Conservation (phyloP, 306 rosid genomes). For the Sesbania bispinosa region DNA sequence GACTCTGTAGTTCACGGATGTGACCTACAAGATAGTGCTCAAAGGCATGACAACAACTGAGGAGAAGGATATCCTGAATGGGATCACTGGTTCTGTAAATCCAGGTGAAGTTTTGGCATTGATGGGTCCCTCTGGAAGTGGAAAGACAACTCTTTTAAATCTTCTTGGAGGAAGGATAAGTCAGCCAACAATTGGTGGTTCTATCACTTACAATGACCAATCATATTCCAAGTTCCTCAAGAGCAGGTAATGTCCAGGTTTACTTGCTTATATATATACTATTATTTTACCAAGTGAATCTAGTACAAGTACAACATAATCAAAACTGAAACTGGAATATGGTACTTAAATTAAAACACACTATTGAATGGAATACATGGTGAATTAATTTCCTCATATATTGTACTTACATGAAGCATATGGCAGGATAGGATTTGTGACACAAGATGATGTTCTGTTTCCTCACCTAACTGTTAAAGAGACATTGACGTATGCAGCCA, state of each 20-base stretch:
- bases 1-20: conserved; percentile 75
- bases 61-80: conserved; percentile 80
- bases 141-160: conserved; percentile 82
- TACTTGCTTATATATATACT: too few relatives aligned
- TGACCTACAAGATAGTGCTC: conserved; percentile 67
- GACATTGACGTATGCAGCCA: conserved; percentile 83
- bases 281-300: background rate
- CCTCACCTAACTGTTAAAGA: conserved; percentile 95
- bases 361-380: background rate
- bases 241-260: conserved; percentile 55
- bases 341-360: too few relatives aligned
- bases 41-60: conserved; percentile 64
- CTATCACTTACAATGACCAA: conserved; percentile 75
- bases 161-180: conserved; percentile 73
- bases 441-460: conserved; percentile 94
- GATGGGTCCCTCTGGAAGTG: conserved; percentile 99
- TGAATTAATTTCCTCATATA: background rate
- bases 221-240: conserved; percentile 80
- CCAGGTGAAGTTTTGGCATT: conserved; percentile 95
- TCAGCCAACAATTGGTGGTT: conserved; percentile 50
- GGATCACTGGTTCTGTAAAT: conserved; percentile 75
- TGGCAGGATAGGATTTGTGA: conserved; percentile 94
- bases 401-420: conserved; percentile 19
- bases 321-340: background rate
- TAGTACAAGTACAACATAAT: background rate